Percentiles rank a stretch among this genome's conserved stretches.
These are phyloP conservation scores for Daldinia decipiens DNA, from an alignment of 495 filamentous ascomycete genomes.

Conservation along the genomic window DNA sequence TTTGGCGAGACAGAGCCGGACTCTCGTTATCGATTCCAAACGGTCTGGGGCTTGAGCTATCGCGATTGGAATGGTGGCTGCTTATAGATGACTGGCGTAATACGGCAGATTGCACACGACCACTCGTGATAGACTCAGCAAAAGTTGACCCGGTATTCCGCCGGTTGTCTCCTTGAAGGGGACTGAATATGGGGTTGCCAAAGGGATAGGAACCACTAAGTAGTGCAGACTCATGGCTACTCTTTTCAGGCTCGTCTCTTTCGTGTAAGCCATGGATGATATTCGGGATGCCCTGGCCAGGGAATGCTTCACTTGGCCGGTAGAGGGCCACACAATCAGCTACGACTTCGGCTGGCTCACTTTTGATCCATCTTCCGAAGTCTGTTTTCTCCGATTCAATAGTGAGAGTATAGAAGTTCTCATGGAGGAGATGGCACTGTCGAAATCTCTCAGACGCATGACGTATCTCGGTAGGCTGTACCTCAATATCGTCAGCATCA, in stretches of 20 bases:
- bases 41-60: conserved; percentile 53
- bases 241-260: conserved; percentile 35
- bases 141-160: conserved; percentile 61
- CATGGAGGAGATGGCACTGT: conserved; percentile 73
- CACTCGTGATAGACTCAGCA: conserved; percentile 49
- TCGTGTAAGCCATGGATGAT: conserved; percentile 14
- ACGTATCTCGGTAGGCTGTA: conserved; percentile 75
- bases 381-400: conserved; percentile 77
- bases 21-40: conserved; percentile 60
- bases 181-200: conserved; percentile 29
- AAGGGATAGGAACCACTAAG: conserved; percentile 50
- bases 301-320: conserved; percentile 38
- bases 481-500: conserved; percentile 73
- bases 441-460: conserved; percentile 73
- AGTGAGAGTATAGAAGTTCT: conserved; percentile 76
- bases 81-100: conserved; percentile 53
- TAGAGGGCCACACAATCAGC: conserved; percentile 71
- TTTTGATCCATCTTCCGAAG: conserved; percentile 74
- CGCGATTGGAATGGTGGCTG: conserved; percentile 53
- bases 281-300: conserved; percentile 12
- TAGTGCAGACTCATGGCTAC: conserved; percentile 44
- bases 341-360: conserved; percentile 75
- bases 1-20: conserved; percentile 63
- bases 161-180: conserved; percentile 49
- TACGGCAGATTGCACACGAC: conserved; percentile 43